phyloP scores from a whole-genome alignment of 108 stramenopile genomes.

The Pseudonitzschia multistriata region DNA sequence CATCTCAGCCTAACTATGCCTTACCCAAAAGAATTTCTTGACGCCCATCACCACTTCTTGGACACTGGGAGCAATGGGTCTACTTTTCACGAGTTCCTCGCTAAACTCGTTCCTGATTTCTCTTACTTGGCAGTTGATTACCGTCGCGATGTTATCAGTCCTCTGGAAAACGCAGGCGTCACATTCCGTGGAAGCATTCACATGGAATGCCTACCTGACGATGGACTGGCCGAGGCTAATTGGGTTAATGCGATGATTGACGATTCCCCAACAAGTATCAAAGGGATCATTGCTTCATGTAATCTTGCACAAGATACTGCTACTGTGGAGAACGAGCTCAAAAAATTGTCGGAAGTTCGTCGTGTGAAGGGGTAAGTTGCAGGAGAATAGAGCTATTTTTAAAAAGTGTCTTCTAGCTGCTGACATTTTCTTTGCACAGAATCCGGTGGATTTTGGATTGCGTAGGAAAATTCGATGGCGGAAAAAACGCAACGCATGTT shows the following conservation, averaged over 20 bases:
- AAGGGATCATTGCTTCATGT: conserved; percentile 64
- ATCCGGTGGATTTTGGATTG: conserved; percentile 82
- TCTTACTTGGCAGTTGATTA: conserved; percentile 61
- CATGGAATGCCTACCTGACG: conserved; percentile 78
- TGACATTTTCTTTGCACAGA: no score
- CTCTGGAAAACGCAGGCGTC: conserved; percentile 40
- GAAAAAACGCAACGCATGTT: conserved; percentile 55
- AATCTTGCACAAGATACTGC: conserved; percentile 48
- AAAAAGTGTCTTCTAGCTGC: no score
- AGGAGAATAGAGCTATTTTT: no score
- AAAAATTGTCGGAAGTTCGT: conserved; percentile 31
- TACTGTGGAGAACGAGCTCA: conserved; percentile 38
- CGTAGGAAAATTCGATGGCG: conserved; percentile 49
- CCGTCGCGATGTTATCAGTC: conserved; percentile 46
- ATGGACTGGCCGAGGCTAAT: conserved; percentile 51
- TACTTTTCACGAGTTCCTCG: conserved; percentile 57
- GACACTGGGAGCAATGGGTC: conserved; percentile 46
- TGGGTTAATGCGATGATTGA: conserved; percentile 50
- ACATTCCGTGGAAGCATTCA: conserved; percentile 52
- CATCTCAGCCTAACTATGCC: no score
- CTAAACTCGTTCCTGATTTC: conserved; percentile 31
- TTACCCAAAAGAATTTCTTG: conserved; percentile 59
- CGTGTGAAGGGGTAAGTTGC: conserved; percentile 36
- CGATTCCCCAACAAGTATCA: conserved; percentile 21
- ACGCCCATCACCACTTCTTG: conserved; percentile 77